Evolutionary conservation across 2,329 filamentous ascomycete species (phyloP), one percentile per base, ranked within the genome.

Genomic region (Alternaria dauci): DNA sequence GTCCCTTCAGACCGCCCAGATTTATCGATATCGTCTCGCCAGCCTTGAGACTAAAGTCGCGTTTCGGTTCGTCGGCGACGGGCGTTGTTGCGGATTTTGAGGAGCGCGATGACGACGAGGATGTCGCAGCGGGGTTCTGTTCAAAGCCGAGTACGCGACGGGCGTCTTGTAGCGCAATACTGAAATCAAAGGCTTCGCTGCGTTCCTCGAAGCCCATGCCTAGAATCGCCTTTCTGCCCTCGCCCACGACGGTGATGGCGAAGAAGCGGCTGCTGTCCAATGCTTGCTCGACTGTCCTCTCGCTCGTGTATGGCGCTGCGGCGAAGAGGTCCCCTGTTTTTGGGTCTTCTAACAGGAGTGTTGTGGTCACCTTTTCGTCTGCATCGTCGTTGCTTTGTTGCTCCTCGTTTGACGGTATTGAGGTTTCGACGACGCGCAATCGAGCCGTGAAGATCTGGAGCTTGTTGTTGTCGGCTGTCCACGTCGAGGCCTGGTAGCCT

Each of bases 151-250:
- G 78, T 2, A 88, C 86, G 78, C 91, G 90, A 70, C 90, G 83
- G 20, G 89, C 90, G 77, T 95, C 92, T 78, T 94, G 91, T 75
- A 96, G 81, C 16, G 90, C 87, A 52, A 96, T 90, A 63, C 88
- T 87, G 72, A 96, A 93, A 75, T 97, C 93, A 70, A 96, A 94
- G 1, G 93, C 92, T 70, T 94, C 91, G 72, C 87, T 89, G 51
- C 93, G 84, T 78, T 96, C 92, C 81, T 96, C 92, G 74, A 96
- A 96, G 9, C 93, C 93, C 67, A 96, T 87, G 9, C 93, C 93
- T 60, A 97, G 80, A 46, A 91, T 86, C 11, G 93, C 93, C 77
- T 93, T 94, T 69, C 89, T 85, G 2, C 91, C 85, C 36, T 89
- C 89, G 63, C 93, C 92, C 59, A 92, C 88, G 1, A 96, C 92